Percentiles rank a stretch among this genome's conserved stretches.
Conservation (phyloP, 257 asterid species). For the Perilla frutescens region DNA sequence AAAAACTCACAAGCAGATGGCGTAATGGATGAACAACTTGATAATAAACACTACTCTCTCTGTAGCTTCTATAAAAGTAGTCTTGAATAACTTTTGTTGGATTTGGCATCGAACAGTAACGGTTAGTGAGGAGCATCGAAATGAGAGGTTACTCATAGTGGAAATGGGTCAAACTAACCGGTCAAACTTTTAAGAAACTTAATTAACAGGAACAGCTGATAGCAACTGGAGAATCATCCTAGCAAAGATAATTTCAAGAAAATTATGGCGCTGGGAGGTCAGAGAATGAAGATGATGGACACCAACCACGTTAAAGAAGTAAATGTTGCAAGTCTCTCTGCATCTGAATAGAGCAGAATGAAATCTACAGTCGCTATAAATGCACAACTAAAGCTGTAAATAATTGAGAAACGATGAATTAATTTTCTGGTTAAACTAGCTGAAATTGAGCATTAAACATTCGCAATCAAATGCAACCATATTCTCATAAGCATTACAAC, state of each 20-base stretch:
- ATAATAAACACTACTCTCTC: background rate
- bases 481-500: background rate
- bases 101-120: background rate
- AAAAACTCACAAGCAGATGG: background rate
- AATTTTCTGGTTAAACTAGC: background rate
- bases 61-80: background rate
- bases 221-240: background rate
- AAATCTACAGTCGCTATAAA: background rate
- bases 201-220: background rate
- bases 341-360: background rate
- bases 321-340: background rate
- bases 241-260: background rate
- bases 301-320: background rate
- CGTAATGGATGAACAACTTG: background rate
- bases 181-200: too few relatives aligned
- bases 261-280: background rate
- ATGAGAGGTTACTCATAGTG: background rate
- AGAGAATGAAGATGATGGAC: background rate
- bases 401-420: background rate
- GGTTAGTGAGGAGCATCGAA: background rate
- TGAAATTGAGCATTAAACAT: background rate
- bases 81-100: background rate
- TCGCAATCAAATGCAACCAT: constrained; percentile 13
- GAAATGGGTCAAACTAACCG: too few relatives aligned
- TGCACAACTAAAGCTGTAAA: background rate